Percentiles rank a stretch among this genome's conserved stretches.
phyloP scores from a whole-genome alignment of 768 basidiomycete genomes.

The Omphalotus guepiniiformis region DNA sequence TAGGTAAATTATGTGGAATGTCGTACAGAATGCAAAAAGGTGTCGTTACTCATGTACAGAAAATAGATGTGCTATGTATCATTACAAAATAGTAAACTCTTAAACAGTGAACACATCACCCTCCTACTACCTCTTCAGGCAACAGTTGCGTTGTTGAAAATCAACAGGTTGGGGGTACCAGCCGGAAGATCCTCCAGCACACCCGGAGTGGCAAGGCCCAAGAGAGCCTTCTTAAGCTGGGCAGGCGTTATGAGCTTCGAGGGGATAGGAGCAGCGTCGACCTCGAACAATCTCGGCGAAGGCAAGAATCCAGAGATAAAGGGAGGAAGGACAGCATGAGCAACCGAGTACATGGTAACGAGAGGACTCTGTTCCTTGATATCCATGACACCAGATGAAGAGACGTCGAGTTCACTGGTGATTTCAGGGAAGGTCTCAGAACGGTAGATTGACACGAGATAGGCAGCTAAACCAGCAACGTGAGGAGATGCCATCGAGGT shows the following conservation, averaged over 20 bases:
- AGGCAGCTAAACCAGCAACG: slow-evolving; percentile 84
- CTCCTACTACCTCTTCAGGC: not conserved
- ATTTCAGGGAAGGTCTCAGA: slow-evolving; percentile 54
- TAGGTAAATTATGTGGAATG: no score
- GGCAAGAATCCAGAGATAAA: slow-evolving; percentile 60
- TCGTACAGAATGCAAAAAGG: no score
- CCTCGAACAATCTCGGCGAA: slow-evolving; percentile 41
- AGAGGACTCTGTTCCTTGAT: slow-evolving; percentile 28
- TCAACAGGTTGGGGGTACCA: slow-evolving; percentile 64
- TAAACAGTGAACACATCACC: no score
- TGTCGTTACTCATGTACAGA: no score
- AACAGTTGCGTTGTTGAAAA: slow-evolving; percentile 75
- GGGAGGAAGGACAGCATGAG: slow-evolving; percentile 50
- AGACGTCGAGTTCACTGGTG: slow-evolving; percentile 31
- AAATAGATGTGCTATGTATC: no score
- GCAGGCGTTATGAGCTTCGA: slow-evolving; percentile 51
- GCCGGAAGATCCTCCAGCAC: slow-evolving; percentile 46
- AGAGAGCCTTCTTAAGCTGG: slow-evolving; percentile 73
- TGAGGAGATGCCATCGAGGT: slow-evolving; percentile 97
- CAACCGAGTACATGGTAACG: slow-evolving; percentile 48
- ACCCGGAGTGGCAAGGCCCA: slow-evolving; percentile 52
- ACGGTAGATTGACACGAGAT: slow-evolving; percentile 87
- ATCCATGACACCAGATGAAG: slow-evolving; percentile 29
- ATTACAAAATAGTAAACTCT: no score
- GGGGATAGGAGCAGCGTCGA: slow-evolving; percentile 39